Conservation (phyloP, 345 rosid genomes). For the Eucalyptus pauciflora region DNA sequence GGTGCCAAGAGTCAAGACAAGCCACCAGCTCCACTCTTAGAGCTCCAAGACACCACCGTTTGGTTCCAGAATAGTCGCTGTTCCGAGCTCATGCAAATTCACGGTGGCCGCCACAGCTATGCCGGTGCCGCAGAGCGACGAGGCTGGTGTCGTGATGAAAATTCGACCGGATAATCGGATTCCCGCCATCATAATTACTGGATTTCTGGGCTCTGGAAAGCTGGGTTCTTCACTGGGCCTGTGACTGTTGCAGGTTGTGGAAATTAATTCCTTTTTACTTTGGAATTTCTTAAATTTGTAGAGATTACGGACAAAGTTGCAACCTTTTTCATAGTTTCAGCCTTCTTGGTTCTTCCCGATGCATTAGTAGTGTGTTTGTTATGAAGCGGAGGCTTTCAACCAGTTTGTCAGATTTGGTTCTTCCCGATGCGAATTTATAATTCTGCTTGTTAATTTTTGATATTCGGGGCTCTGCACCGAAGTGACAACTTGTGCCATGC, state of each 20-base stretch:
- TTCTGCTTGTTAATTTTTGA: no score
- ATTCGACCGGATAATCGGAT: conserved; percentile 73
- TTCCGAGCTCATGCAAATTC: conserved; percentile 16
- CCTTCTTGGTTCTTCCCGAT: neutral
- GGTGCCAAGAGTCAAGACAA: neutral
- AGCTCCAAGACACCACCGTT: conserved; percentile 9
- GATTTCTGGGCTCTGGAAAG: conserved; percentile 88
- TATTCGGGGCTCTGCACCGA: no score
- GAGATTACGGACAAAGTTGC: neutral
- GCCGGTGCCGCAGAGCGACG: conserved; percentile 37
- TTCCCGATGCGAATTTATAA: no score
- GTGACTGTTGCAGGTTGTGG: neutral
- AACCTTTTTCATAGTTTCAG: neutral
- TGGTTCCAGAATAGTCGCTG: conserved; percentile 1
- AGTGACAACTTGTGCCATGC: no score
- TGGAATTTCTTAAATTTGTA: neutral
- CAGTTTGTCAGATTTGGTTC: no score
- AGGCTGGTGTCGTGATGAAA: conserved; percentile 47
- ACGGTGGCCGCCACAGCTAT: conserved; percentile 44
- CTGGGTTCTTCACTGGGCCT: conserved; percentile 10
- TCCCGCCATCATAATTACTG: conserved; percentile 91
- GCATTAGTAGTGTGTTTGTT: no score
- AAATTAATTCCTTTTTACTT: neutral
- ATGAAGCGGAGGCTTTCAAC: no score
- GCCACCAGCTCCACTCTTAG: neutral